phyloP scores from a whole-genome alignment of 371 early-diverging fungal species.

The Saksenaea oblongispora region DNA sequence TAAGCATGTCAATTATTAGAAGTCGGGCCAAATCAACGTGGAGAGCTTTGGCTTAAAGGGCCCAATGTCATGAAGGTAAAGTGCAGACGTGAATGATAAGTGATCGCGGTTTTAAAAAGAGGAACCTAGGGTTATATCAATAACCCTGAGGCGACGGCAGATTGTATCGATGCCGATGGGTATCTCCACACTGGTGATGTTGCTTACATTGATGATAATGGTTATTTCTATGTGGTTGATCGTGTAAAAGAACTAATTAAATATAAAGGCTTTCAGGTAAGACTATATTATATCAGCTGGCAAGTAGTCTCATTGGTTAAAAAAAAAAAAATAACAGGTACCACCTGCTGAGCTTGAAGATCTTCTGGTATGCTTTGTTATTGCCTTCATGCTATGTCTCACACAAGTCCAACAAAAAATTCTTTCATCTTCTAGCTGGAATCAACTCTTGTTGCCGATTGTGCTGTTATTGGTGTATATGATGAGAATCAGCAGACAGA shows the following conservation, averaged over 20 bases:
- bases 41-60: slow-evolving; percentile 79
- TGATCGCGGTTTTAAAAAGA: slow-evolving; percentile 1
- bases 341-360: slow-evolving; percentile 77
- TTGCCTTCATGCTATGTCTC: not conserved
- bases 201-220: slow-evolving; percentile 61
- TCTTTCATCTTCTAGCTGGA: slow-evolving; percentile 30
- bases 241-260: slow-evolving; percentile 79
- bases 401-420: not conserved
- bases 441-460: slow-evolving; percentile 71
- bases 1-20: slow-evolving; percentile 36
- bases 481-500: slow-evolving; percentile 62
- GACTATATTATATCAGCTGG: not conserved
- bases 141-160: slow-evolving; percentile 67
- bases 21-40: slow-evolving; percentile 52
- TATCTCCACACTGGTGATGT: slow-evolving; percentile 89
- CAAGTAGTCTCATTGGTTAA: not conserved
- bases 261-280: slow-evolving; percentile 73
- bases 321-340: slow-evolving; percentile 14
- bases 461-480: slow-evolving; percentile 68
- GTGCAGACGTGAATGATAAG: too few species aligned
- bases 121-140: slow-evolving; percentile 66
- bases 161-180: slow-evolving; percentile 56
- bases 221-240: slow-evolving; percentile 66
- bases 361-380: slow-evolving; percentile 32
- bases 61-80: slow-evolving; percentile 73